Evolutionary conservation across 768 basidiomycete species (phyloP).

Genomic region (Boletellus emodensis): DNA sequence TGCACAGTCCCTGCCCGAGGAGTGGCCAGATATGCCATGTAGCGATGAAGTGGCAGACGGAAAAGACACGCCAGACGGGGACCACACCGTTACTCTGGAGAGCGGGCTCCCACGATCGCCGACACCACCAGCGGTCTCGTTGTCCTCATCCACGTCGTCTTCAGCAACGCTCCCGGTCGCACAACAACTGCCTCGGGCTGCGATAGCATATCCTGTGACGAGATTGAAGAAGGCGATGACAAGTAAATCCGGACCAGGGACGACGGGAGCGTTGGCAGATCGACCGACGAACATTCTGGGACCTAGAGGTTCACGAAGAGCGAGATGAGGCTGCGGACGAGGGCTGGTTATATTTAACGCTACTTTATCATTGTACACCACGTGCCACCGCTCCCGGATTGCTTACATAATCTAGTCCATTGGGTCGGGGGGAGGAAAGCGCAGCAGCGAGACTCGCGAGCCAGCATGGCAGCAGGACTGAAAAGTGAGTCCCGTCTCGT

Average conservation of each 20-base stretch:
- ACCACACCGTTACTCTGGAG: constrained; percentile 17
- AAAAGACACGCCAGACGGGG: constrained; percentile 21
- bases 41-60: constrained; percentile 17
- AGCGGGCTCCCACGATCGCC: constrained; percentile 12
- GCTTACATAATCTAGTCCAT: constrained; percentile 16
- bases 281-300: constrained; percentile 34
- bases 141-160: constrained; percentile 40
- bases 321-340: constrained; percentile 13
- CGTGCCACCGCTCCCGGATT: constrained; percentile 11
- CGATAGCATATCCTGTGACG: constrained; percentile 1
- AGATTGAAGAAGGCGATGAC: constrained; percentile 20
- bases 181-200: constrained; percentile 5
- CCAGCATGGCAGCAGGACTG: constrained; percentile 59
- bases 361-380: not conserved
- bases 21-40: constrained; percentile 16
- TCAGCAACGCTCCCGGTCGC: constrained; percentile 25
- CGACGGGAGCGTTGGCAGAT: constrained; percentile 28
- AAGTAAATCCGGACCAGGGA: constrained; percentile 22
- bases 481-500: constrained; percentile 48
- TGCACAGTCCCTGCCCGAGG: constrained; percentile 34
- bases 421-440: not conserved
- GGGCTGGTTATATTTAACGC: not conserved
- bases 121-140: constrained; percentile 28
- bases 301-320: constrained; percentile 30
- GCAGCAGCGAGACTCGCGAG: constrained; percentile 6